These are phyloP conservation scores for Solanum pennellii DNA, from an alignment of 257 asterid genomes.

Conservation along the genomic window DNA sequence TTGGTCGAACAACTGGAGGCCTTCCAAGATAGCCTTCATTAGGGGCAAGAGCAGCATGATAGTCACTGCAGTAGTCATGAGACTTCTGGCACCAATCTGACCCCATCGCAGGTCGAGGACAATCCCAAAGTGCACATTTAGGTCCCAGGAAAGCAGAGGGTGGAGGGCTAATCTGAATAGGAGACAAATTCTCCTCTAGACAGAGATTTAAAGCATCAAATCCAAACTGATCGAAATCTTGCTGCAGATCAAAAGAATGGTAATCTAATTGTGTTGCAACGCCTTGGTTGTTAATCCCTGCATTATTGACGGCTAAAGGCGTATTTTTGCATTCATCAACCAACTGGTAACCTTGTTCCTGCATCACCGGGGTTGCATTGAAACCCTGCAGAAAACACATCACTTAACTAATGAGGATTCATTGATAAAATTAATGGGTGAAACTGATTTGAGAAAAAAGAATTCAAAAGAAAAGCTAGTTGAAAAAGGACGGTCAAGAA, in stretches of 20 bases:
- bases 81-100: constrained; percentile 26
- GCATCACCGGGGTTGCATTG: constrained; percentile 34
- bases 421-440: background rate
- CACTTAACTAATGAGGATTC: background rate
- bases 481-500: background rate
- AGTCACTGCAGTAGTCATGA: constrained; percentile 30
- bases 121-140: constrained; percentile 97
- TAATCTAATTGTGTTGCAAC: constrained; percentile 39
- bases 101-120: constrained; percentile 35
- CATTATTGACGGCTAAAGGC: constrained; percentile 33
- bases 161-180: constrained; percentile 58
- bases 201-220: constrained; percentile 38
- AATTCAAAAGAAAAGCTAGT: background rate
- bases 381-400: constrained; percentile 32
- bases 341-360: constrained; percentile 41
- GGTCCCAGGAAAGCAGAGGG: constrained; percentile 95
- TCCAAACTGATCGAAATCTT: constrained; percentile 57
- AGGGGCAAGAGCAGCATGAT: constrained; percentile 49
- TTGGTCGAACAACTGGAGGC: constrained; percentile 78
- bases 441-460: background rate
- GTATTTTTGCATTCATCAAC: constrained; percentile 49
- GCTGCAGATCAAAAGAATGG: constrained; percentile 46
- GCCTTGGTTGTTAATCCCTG: constrained; percentile 37
- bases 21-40: constrained; percentile 71
- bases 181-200: constrained; percentile 44